phyloP scores from a whole-genome alignment of 345 rosid species.

The Citrus australasica region DNA sequence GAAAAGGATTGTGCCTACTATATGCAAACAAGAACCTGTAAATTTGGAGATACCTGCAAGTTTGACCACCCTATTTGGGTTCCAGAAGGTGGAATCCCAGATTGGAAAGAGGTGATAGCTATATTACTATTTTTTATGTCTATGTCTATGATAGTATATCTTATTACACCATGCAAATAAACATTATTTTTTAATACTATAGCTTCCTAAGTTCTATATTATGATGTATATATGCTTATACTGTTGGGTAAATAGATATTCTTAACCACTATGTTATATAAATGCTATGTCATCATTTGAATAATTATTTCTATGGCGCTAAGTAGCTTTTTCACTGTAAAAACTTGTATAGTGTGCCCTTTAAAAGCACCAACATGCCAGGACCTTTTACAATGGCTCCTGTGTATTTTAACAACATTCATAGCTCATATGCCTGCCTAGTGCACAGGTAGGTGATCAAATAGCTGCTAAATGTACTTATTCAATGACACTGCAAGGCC shows the following conservation, averaged over 20 bases:
- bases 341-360: neutral
- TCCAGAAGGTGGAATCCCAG: constrained; percentile 99
- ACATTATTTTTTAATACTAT: constrained; percentile 4
- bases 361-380: neutral
- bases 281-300: constrained; percentile 1
- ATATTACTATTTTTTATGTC: constrained; percentile 44
- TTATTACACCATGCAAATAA: constrained; percentile 12
- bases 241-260: neutral
- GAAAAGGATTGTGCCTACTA: constrained; percentile 99
- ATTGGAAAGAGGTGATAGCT: constrained; percentile 99
- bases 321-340: neutral
- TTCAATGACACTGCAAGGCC: neutral
- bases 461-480: neutral
- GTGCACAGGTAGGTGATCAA: neutral
- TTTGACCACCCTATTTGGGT: constrained; percentile 99
- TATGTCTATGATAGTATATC: constrained; percentile 27
- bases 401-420: neutral
- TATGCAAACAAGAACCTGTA: constrained; percentile 99
- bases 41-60: constrained; percentile 97
- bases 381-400: neutral
- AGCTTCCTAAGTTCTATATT: neutral
- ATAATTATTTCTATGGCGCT: neutral
- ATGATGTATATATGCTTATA: constrained; percentile 11
- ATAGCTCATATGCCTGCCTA: neutral
- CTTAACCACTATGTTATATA: neutral